Conservation (phyloP, 257 asterid species). For the Scutellaria barbata region DNA sequence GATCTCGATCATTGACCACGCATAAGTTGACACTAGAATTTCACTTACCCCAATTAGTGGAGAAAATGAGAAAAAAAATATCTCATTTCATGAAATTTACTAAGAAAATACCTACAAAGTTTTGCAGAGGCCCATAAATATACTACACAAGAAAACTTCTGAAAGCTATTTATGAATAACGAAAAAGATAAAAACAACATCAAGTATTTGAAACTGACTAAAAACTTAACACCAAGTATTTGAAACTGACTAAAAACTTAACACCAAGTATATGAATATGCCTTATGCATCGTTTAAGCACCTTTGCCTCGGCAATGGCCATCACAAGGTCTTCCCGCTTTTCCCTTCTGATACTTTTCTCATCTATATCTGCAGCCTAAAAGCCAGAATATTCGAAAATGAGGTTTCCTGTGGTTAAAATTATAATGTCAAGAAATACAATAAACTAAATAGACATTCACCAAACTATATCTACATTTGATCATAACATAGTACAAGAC, state of each 20-base stretch:
- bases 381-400: slow-evolving; percentile 25
- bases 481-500: too few relatives aligned
- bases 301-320: slow-evolving; percentile 92
- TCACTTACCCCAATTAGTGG: too few relatives aligned
- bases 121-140: background rate
- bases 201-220: slow-evolving; percentile 4
- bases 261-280: background rate
- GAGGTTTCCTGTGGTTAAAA: background rate
- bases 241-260: background rate
- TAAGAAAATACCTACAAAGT: background rate
- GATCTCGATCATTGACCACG: too few relatives aligned
- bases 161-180: slow-evolving; percentile 1
- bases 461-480: background rate
- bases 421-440: background rate
- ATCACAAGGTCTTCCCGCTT: slow-evolving; percentile 79
- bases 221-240: background rate
- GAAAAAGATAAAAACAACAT: background rate
- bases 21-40: too few relatives aligned
- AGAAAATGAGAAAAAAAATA: background rate
- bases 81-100: background rate
- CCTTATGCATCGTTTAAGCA: slow-evolving; percentile 21
- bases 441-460: background rate
- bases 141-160: background rate
- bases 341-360: slow-evolving; percentile 76
- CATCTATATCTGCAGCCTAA: slow-evolving; percentile 86